Conservation (phyloP, 352 stramenopile species). For the Phytophthora sansomeana region DNA sequence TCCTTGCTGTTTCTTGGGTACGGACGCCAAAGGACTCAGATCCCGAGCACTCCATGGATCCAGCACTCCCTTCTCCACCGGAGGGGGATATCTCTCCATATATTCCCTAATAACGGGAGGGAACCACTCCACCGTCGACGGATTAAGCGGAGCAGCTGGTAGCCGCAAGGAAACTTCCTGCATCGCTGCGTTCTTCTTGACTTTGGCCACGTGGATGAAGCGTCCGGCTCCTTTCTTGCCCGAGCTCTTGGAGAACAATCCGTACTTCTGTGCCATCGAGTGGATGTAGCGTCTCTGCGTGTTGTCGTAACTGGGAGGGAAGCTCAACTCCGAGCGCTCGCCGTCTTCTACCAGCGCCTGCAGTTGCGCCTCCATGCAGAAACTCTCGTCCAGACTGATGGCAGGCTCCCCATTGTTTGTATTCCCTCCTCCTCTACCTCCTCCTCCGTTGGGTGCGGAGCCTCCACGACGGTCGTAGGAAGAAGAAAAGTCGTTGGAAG, state of each 20-base stretch:
- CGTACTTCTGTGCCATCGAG: constrained; percentile 80
- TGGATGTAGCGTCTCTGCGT: constrained; percentile 86
- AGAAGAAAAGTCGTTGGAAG: constrained; percentile 12
- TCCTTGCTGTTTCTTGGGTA: constrained; percentile 25
- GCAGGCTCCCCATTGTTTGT: constrained; percentile 14
- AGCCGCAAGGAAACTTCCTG: constrained; percentile 71
- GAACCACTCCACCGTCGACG: constrained; percentile 47
- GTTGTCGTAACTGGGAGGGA: constrained; percentile 73
- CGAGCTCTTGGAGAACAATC: constrained; percentile 85
- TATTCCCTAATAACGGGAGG: constrained; percentile 51
- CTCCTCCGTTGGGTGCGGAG: constrained; percentile 7
- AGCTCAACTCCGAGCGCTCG: constrained; percentile 66
- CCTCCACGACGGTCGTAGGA: constrained; percentile 5
- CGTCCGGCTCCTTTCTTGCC: constrained; percentile 65
- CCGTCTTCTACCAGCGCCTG: constrained; percentile 75
- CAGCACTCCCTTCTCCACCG: neutral
- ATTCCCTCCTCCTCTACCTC: neutral
- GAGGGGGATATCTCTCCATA: constrained; percentile 50
- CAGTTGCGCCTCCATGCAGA: constrained; percentile 70
- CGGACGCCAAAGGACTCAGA: constrained; percentile 21
- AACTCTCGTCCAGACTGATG: constrained; percentile 73
- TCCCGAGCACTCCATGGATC: constrained; percentile 46
- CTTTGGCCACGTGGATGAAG: constrained; percentile 83
- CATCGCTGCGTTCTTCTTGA: constrained; percentile 88
- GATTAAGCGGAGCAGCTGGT: constrained; percentile 42